Evolutionary conservation across 2,329 filamentous ascomycete species (phyloP), one percentile per base, ranked within the genome.

Genomic region (Claviceps sorghi): DNA sequence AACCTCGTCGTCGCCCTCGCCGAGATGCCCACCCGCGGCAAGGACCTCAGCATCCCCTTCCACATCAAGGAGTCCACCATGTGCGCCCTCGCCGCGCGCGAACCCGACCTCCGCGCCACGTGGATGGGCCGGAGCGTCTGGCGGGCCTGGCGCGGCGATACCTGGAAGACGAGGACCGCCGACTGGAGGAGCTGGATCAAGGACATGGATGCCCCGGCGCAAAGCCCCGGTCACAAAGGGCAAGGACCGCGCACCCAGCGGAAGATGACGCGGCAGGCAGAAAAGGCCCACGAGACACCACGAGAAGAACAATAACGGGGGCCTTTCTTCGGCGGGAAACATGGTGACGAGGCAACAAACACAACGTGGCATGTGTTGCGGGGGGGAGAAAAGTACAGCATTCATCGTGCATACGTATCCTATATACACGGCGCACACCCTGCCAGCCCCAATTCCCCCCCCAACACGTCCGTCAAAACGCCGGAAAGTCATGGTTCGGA

Each of bases 121-220:
- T 79, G 75, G 69, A 70, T 73, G 56, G 78, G 78, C 0, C 67
- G 78, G 9, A 75, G 72, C 52, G 75, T 78, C 9, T 81, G 78
- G 78, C 69, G 75, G 29, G 69, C 67, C 40, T 81, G 78, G 77
- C 75, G 73, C 62, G 77, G 77, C 13, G 78, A 81, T 55, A 61
- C 74, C 62, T 81, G 77, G 76, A 75, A 72, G 60, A 73, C 72
- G 48, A 66, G 73, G 43, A 64, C 72, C 48, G 63, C 67, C 17
- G 77, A 80, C 48, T 82, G 78, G 78, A 74, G 78, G 55, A 60
- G 67, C 2, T 80, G 77, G 75, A 73, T 73, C 54, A 79, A 76
- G 64, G 76, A 78, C 57, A 67, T 72, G 19, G 62, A 62, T 15
- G 48, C 36, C 3, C 36, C 15, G 17, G 17, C 7, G 15, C 36